Evolutionary conservation across 371 early-diverging fungal genomes (phyloP), one percentile per base, ranked within the genome.

Genomic region (Mucor plumbeus): DNA sequence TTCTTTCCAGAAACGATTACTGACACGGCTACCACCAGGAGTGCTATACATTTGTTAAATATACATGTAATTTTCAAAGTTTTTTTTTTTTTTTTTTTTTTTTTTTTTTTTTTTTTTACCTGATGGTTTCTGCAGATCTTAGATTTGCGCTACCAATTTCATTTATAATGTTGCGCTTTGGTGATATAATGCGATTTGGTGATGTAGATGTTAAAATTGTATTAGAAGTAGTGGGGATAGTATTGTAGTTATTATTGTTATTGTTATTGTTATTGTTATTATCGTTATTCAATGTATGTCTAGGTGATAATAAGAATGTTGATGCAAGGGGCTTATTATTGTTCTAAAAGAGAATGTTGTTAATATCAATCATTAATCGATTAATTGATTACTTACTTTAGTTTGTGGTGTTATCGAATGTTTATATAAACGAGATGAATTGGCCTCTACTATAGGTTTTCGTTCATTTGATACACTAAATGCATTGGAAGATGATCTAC

Each of bases 1-100:
- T 38, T 73, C 73, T 64, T 66, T 66, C 73, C 73, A 73, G 14
- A 73, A 73, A 6, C 65, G 63, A 58, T 73, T 69, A 34, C 61
- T 63, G 39, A 65, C 48, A 15, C 60, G 63, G 17, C 59, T 66
- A 7, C 70, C 73, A 50, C 73, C 70, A 17, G 73, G 73, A 21
- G 73, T 66, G 11, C 73, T 73, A 56, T 17, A 19, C 17, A 17
- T 0, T 2, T 53, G 54, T 39, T n/a, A 53, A 5, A 10, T 38
- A 43, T 11, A 36, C 9, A 34, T 6, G 26, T 26, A 26, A 26
- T 31, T 8, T 8, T 31, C 3, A 5, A 34, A 9, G 19, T 3
- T 26, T 26, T 26, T 26, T 26, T 26, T 3, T 26, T 26, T n/a
- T 54, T 69, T 3, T 26, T 26, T n/a, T 54, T 69, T 26, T 26